Conservation (phyloP, 2,329 filamentous ascomycete species). For the Leptographium lundbergii region DNA sequence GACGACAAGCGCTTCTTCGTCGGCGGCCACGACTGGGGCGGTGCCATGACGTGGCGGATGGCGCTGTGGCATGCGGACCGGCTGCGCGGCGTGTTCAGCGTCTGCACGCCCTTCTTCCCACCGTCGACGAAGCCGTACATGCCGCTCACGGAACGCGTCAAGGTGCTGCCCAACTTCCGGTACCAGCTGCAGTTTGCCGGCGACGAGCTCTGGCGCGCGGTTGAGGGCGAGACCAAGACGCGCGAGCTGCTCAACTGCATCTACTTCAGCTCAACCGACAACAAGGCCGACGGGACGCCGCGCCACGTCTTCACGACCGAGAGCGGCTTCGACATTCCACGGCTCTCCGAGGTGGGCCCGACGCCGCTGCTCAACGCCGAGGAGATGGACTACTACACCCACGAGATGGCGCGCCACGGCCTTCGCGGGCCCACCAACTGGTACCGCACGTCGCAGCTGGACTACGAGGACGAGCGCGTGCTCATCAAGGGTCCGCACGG, state of each 20-base stretch:
- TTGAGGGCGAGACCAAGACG: slow-evolving; percentile 40
- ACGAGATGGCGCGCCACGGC: slow-evolving; percentile 58
- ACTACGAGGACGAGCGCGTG: slow-evolving; percentile 61
- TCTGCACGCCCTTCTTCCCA: slow-evolving; percentile 64
- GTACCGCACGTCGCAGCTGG: slow-evolving; percentile 66
- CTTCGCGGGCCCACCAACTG: slow-evolving; percentile 74
- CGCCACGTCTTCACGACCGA: slow-evolving; percentile 39
- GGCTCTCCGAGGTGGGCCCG: slow-evolving; percentile 41
- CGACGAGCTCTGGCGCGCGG: slow-evolving; percentile 46
- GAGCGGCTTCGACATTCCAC: slow-evolving; percentile 52
- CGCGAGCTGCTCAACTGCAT: slow-evolving; percentile 57
- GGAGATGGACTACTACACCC: slow-evolving; percentile 66
- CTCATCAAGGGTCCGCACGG: slow-evolving; percentile 40
- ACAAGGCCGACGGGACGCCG: slow-evolving; percentile 22
- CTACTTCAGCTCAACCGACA: slow-evolving; percentile 46
- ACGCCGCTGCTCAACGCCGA: slow-evolving; percentile 50
- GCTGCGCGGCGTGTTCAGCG: slow-evolving; percentile 60
- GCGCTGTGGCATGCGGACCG: slow-evolving; percentile 62
- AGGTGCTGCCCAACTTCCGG: slow-evolving; percentile 50
- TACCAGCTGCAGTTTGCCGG: slow-evolving; percentile 77
- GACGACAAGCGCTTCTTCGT: slow-evolving; percentile 47
- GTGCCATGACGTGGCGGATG: slow-evolving; percentile 58
- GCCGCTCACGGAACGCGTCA: slow-evolving; percentile 42
- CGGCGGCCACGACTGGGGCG: slow-evolving; percentile 91
- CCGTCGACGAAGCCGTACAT: slow-evolving; percentile 36